phyloP scores from a whole-genome alignment of 2,329 filamentous ascomycete species.

The Phyllosticta citribraziliensis region DNA sequence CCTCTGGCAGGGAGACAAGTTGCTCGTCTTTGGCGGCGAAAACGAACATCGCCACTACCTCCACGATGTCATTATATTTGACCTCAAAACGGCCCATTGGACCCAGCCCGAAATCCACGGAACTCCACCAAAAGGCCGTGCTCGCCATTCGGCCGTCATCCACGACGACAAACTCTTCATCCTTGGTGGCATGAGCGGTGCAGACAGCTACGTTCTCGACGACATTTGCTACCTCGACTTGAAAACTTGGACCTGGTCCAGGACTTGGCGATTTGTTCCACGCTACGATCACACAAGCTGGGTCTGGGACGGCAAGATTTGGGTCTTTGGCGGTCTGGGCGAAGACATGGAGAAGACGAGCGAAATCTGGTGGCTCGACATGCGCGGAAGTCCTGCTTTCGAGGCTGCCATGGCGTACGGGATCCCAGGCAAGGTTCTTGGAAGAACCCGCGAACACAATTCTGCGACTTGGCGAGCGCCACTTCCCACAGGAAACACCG shows the following conservation, averaged over 20 bases:
- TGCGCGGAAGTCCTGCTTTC: slow-evolving; percentile 82
- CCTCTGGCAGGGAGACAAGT: slow-evolving; percentile 83
- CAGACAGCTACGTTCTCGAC: slow-evolving; percentile 84
- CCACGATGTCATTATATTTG: slow-evolving; percentile 91
- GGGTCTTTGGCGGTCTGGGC: slow-evolving; percentile 92
- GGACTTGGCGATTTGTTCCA: slow-evolving; percentile 88
- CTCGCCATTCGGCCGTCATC: slow-evolving; percentile 85
- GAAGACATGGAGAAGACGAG: slow-evolving; percentile 96
- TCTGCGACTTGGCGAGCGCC: slow-evolving; percentile 21
- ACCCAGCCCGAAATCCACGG: slow-evolving; percentile 82
- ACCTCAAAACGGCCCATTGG: slow-evolving; percentile 90
- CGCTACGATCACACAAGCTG: slow-evolving; percentile 93
- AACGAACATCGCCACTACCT: slow-evolving; percentile 96
- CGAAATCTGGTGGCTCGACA: slow-evolving; percentile 94
- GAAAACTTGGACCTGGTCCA: slow-evolving; percentile 96
- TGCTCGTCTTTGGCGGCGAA: slow-evolving; percentile 95
- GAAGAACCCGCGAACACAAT: slow-evolving; percentile 22
- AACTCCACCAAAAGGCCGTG: slow-evolving; percentile 76
- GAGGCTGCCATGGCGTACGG: slow-evolving; percentile 56
- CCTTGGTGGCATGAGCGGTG: slow-evolving; percentile 87
- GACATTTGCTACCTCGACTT: slow-evolving; percentile 95
- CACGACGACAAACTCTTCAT: slow-evolving; percentile 96
- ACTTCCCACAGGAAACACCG: slow-evolving; percentile 29
- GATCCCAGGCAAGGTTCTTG: slow-evolving; percentile 5
- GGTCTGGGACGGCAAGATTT: slow-evolving; percentile 85